Percentiles rank a stretch among this genome's conserved stretches.
These are phyloP conservation scores for Nicotiana paniculata DNA, from an alignment of 257 asterid genomes.

Conservation along the genomic window DNA sequence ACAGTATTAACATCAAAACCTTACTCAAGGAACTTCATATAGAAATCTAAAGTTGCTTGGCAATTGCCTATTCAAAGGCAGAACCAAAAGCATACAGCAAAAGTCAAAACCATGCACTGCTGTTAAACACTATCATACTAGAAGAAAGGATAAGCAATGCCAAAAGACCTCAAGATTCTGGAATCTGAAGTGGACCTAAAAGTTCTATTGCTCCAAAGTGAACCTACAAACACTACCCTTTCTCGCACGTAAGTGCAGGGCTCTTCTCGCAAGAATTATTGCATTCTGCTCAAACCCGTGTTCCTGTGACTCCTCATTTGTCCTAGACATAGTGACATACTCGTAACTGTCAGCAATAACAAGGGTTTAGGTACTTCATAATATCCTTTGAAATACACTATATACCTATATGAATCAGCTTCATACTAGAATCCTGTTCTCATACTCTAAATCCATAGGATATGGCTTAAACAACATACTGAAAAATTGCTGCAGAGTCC, in stretches of 20 bases:
- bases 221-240: neutral
- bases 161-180: neutral
- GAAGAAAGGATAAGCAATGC: neutral
- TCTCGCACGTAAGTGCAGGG: neutral
- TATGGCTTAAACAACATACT: neutral
- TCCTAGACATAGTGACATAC: neutral
- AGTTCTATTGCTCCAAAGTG: neutral
- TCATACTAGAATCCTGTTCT: neutral
- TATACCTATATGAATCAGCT: neutral
- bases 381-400: neutral
- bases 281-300: neutral
- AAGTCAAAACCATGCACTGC: neutral
- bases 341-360: neutral
- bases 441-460: neutral
- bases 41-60: neutral
- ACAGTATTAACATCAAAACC: neutral
- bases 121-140: neutral
- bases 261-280: neutral
- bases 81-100: slow-evolving; percentile 2
- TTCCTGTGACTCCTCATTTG: neutral
- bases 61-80: neutral
- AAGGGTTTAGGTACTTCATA: neutral
- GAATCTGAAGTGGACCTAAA: neutral
- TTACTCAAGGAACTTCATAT: neutral
- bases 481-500: neutral